Percentiles rank a stretch among this genome's conserved stretches.
phyloP scores from a whole-genome alignment of 1,284 basidiomycete genomes.

The Exobasidium cylindrosporum region DNA sequence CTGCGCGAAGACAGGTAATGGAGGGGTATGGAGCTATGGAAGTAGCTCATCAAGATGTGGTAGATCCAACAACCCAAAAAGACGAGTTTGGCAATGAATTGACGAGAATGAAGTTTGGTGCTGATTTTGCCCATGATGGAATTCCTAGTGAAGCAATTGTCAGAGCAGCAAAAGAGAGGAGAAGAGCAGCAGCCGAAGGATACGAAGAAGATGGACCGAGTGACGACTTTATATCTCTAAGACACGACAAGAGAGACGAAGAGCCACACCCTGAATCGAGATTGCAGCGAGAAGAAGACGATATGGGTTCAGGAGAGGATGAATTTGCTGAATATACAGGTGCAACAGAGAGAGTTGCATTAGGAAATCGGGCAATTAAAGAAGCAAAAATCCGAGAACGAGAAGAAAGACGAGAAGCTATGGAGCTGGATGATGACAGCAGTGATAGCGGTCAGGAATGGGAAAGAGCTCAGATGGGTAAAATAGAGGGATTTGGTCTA shows the following conservation, averaged over 20 bases:
- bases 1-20: neutral
- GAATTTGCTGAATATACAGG: slow-evolving; percentile 48
- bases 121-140: slow-evolving; percentile 14
- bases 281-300: slow-evolving; percentile 46
- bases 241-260: slow-evolving; percentile 10
- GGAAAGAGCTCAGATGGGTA: slow-evolving; percentile 39
- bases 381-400: slow-evolving; percentile 25
- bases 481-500: slow-evolving; percentile 20
- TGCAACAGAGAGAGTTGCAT: slow-evolving; percentile 43
- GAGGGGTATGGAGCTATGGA: neutral
- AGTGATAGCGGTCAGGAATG: slow-evolving; percentile 68
- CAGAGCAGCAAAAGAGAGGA: slow-evolving; percentile 38
- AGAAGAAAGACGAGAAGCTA: slow-evolving; percentile 21
- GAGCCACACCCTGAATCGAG: slow-evolving; percentile 43
- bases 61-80: slow-evolving; percentile 13
- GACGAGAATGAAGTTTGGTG: slow-evolving; percentile 5
- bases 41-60: slow-evolving; percentile 6
- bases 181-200: slow-evolving; percentile 19
- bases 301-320: slow-evolving; percentile 43
- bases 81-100: neutral
- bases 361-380: slow-evolving; percentile 33
- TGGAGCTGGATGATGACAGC: slow-evolving; percentile 61
- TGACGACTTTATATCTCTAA: slow-evolving; percentile 36
- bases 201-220: neutral
- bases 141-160: slow-evolving; percentile 39